phyloP scores from a whole-genome alignment of 495 filamentous ascomycete species.

The Annulohypoxylon maeteangense region DNA sequence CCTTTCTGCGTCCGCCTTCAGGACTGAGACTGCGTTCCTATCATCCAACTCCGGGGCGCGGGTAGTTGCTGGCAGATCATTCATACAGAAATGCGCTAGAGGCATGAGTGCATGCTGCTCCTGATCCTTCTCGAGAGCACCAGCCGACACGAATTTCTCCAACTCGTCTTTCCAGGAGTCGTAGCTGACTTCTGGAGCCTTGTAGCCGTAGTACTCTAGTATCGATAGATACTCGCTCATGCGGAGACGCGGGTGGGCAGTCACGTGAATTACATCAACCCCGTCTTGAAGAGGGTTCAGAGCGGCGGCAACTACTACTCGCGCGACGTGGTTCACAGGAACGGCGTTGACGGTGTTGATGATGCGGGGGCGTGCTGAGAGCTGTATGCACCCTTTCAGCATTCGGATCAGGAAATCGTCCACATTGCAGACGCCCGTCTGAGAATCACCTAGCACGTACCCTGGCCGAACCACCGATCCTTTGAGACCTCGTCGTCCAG shows the following conservation, averaged over 20 bases:
- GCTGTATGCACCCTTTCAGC: slow-evolving; percentile 88
- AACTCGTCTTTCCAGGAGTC: slow-evolving; percentile 61
- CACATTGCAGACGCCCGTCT: slow-evolving; percentile 78
- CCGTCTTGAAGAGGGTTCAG: slow-evolving; percentile 68
- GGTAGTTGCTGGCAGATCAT: slow-evolving; percentile 80
- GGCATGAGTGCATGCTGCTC: slow-evolving; percentile 83
- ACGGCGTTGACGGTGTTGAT: slow-evolving; percentile 91
- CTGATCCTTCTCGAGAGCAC: slow-evolving; percentile 60
- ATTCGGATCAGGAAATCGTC: slow-evolving; percentile 95
- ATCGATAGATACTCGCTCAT: slow-evolving; percentile 81
- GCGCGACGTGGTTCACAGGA: slow-evolving; percentile 85
- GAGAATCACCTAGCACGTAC: slow-evolving; percentile 82
- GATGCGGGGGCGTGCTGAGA: slow-evolving; percentile 76
- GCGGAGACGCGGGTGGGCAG: slow-evolving; percentile 79
- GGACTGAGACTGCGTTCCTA: slow-evolving; percentile 70
- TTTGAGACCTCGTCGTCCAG: slow-evolving; percentile 77
- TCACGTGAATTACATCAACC: slow-evolving; percentile 71
- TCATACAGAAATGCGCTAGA: slow-evolving; percentile 84
- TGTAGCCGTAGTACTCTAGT: slow-evolving; percentile 81
- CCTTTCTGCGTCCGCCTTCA: slow-evolving; percentile 66
- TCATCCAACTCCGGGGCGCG: slow-evolving; percentile 86
- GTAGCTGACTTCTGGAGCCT: slow-evolving; percentile 76
- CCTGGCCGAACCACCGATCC: slow-evolving; percentile 86
- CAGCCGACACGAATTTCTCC: slow-evolving; percentile 71
- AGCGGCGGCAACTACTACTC: slow-evolving; percentile 77